Evolutionary conservation across 1,284 basidiomycete genomes (phyloP).

Genomic region (Tylopilus sp.): DNA sequence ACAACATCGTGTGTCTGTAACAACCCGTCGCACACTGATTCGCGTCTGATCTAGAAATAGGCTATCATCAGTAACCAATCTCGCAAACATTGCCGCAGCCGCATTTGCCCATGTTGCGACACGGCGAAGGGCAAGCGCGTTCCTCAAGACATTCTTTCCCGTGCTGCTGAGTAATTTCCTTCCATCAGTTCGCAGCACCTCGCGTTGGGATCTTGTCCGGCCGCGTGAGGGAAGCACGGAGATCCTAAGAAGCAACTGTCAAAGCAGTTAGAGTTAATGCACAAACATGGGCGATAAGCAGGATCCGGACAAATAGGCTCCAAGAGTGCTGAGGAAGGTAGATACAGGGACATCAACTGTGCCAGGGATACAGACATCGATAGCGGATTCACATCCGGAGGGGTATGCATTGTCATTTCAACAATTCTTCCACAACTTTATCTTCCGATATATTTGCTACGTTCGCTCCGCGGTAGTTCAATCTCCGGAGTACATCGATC

Average conservation of each 20-base stretch:
- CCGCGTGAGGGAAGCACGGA: slow-evolving; percentile 2
- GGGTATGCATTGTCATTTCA: slow-evolving; percentile 40
- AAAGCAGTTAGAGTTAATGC: slow-evolving; percentile 4
- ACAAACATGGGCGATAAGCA: slow-evolving; percentile 11
- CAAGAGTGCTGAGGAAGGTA: slow-evolving; percentile 16
- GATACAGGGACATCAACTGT: slow-evolving; percentile 28
- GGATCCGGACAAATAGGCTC: slow-evolving; percentile 15
- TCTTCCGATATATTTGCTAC: slow-evolving; percentile 57
- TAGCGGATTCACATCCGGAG: slow-evolving; percentile 18
- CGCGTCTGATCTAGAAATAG: slow-evolving; percentile 10
- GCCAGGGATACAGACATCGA: slow-evolving; percentile 25
- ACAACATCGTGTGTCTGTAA: background rate
- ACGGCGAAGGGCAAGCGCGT: background rate
- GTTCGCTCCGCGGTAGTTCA: slow-evolving; percentile 88
- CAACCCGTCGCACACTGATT: slow-evolving; percentile 12
- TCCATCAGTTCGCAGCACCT: slow-evolving; percentile 4
- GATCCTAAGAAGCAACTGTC: slow-evolving; percentile 3
- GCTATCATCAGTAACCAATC: slow-evolving; percentile 2
- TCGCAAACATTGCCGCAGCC: background rate
- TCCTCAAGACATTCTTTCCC: background rate
- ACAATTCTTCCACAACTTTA: slow-evolving; percentile 53
- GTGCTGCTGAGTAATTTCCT: background rate
- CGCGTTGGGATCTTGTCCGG: slow-evolving; percentile 6
- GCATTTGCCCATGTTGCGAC: slow-evolving; percentile 1
- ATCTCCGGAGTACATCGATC: slow-evolving; percentile 80